Base-by-base conservation (phyloP, 352 stramenopile species). In the Globisporangium paroecandrum region DNA sequence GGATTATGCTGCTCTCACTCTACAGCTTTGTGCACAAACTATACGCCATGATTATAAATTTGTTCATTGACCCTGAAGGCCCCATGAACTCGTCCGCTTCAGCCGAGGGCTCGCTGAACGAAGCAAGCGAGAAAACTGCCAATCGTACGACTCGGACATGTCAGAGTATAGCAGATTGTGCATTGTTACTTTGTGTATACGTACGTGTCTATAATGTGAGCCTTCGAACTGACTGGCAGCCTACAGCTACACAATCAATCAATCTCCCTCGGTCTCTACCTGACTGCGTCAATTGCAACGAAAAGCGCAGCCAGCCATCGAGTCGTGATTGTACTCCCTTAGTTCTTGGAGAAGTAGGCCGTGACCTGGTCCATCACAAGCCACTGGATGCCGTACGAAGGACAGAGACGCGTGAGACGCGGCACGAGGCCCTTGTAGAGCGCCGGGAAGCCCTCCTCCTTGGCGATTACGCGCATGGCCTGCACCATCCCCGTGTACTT, bases 391-490 rank as follows among this genome's bases (percentile, higher is more conserved):
- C 85, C 87, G 73, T 95, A 93, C 29, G 85, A 93, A 62, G 87
- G 87, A 57, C 85, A 93, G 62, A 95, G 70, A 76, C 97, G 86
- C 75, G 98, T 86, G 66, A 99, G 85, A 54, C 97, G 87, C 46
- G 97, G 97, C 56, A 97, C 96, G 18, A 99, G 94, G 29, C 97
- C 97, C 82, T 99, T 99, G 92, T 98, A 99, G 47, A 99, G 82
- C 29, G 97, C 95, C 4, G 75, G 34, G 6, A 98, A 72, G 59
- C 97, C 97, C 72, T 99, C 97, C 69, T 99, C 97, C 71, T 93
- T 90, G 13, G 93, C 79, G 71, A 99, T 99, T 36, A 97, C 68
- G 36, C 79, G 69, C 71, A 97, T 93, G 34, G 87, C 93, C 67
- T 99, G 89, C 34, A 96, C 56, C 71, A 98, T 93, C 61, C 96